phyloP scores from a whole-genome alignment of 257 asterid species.

The Eucommia ulmoides region DNA sequence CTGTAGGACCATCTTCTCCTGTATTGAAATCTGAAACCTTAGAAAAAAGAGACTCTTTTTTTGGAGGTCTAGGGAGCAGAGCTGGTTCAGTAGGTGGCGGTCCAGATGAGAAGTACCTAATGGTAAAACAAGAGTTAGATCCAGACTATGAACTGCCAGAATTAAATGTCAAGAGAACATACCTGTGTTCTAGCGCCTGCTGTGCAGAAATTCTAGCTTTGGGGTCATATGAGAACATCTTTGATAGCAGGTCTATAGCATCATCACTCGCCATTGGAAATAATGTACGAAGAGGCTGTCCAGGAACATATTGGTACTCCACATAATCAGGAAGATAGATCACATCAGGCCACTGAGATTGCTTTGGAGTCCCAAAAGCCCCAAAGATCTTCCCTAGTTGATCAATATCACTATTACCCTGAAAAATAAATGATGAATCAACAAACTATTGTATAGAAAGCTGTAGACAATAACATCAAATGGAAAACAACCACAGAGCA shows the following conservation, averaged over 20 bases:
- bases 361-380: constrained; percentile 91
- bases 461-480: no score
- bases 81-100: constrained; percentile 93
- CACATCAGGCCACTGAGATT: constrained; percentile 90
- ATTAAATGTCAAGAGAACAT: constrained; percentile 11
- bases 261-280: constrained; percentile 96
- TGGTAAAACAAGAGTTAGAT: constrained; percentile 9
- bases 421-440: constrained; percentile 4
- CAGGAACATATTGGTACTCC: constrained; percentile 53
- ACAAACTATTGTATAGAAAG: no score
- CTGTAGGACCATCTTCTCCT: constrained; percentile 62
- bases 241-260: constrained; percentile 68
- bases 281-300: constrained; percentile 51
- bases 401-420: constrained; percentile 96
- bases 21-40: constrained; percentile 47
- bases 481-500: no score
- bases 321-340: constrained; percentile 88
- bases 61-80: constrained; percentile 83
- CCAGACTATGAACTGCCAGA: constrained; percentile 7
- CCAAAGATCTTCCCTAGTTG: constrained; percentile 96
- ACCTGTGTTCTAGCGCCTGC: constrained; percentile 96
- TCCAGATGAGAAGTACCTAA: constrained; percentile 74
- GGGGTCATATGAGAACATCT: constrained; percentile 88
- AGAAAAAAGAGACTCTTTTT: constrained; percentile 47
- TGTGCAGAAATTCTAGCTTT: constrained; percentile 85